These are phyloP conservation scores for Gossypium gossypioides DNA, from an alignment of 441 rosid species.

Conservation along the genomic window DNA sequence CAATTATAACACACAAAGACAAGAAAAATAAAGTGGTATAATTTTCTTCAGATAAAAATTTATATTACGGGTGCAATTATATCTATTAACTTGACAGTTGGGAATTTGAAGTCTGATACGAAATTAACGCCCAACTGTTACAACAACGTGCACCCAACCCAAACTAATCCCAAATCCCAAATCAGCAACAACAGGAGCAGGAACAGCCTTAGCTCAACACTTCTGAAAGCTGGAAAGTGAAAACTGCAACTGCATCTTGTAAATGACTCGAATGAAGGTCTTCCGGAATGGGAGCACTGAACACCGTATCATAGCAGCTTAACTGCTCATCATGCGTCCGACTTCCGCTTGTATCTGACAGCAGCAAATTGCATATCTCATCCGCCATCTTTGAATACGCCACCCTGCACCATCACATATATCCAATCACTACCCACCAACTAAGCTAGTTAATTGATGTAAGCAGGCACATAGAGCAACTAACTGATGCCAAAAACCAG, in stretches of 20 bases:
- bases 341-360: constrained; percentile 38
- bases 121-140: not conserved
- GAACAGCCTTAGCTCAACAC: constrained; percentile 18
- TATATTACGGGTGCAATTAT: not conserved
- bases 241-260: constrained; percentile 84
- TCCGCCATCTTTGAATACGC: constrained; percentile 80
- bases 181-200: not conserved
- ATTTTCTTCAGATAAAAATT: not conserved
- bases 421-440: not conserved
- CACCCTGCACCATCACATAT: constrained; percentile 36
- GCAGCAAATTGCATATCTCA: constrained; percentile 55
- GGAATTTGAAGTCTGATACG: not conserved
- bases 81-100: not conserved
- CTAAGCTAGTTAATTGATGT: not conserved
- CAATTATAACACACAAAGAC: not conserved
- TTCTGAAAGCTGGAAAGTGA: constrained; percentile 58
- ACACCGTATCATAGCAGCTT: constrained; percentile 55
- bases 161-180: not conserved
- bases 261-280: constrained; percentile 59
- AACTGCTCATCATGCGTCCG: constrained; percentile 54
- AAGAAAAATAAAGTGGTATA: too few species aligned
- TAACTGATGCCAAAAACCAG: not conserved
- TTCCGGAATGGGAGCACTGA: constrained; percentile 61
- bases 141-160: not conserved
- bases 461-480: not conserved